A percentile compares a stretch with the other conserved stretches of the same genome.
Conservation (phyloP, 192 early-diverging fungal genomes). For the Phycomyces blakesleeanus region DNA sequence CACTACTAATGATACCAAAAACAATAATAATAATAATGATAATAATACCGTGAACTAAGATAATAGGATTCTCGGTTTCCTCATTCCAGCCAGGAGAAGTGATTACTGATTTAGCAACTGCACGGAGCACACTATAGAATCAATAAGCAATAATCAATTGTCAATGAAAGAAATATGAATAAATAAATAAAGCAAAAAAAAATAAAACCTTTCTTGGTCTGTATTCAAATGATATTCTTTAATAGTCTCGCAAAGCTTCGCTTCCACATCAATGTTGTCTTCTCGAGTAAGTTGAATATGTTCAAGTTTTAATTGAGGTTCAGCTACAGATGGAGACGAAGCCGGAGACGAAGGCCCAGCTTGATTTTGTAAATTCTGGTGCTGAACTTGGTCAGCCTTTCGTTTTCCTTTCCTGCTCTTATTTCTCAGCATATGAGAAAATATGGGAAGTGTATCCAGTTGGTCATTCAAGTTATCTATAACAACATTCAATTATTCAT, state of each 20-base stretch:
- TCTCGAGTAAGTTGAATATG: slow-evolving; percentile 33
- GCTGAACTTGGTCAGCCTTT: slow-evolving; percentile 20
- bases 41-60: slow-evolving; percentile 43
- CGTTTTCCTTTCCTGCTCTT: slow-evolving; percentile 26
- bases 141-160: slow-evolving; percentile 1
- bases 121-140: slow-evolving; percentile 26
- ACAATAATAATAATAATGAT: not conserved
- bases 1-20: too few species aligned
- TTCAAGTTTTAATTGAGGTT: slow-evolving; percentile 26
- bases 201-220: slow-evolving; percentile 39
- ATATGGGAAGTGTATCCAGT: slow-evolving; percentile 34
- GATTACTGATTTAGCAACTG: slow-evolving; percentile 38
- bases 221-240: slow-evolving; percentile 39
- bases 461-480: slow-evolving; percentile 36
- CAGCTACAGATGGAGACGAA: slow-evolving; percentile 18
- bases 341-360: too few species aligned
- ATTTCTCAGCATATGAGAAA: slow-evolving; percentile 40
- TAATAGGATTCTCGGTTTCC: slow-evolving; percentile 29
- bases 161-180: not conserved
- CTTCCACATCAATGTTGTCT: slow-evolving; percentile 43
- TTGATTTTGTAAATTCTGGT: too few species aligned
- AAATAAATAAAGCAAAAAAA: not conserved
- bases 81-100: slow-evolving; percentile 36
- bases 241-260: slow-evolving; percentile 33
- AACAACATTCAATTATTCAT: too few species aligned